These are phyloP conservation scores for Phialophora chinensis DNA, from an alignment of 2,329 filamentous ascomycete genomes.

Conservation along the genomic window DNA sequence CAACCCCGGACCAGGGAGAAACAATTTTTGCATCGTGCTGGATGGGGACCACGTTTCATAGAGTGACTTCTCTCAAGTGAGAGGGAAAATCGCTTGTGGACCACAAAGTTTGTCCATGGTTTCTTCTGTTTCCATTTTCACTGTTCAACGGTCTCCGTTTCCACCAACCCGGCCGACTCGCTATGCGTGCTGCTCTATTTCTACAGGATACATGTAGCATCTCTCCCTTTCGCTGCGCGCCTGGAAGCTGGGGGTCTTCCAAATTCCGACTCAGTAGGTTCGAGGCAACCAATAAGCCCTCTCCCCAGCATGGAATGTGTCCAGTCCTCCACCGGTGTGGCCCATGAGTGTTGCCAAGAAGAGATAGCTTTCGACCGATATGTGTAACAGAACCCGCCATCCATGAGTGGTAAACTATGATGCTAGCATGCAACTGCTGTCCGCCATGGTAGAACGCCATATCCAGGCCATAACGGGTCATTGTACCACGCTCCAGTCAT, in stretches of 20 bases:
- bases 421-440: constrained; percentile 13
- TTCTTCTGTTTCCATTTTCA: constrained; percentile 17
- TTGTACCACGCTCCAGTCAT: constrained; percentile 12
- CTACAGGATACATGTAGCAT: constrained; percentile 2
- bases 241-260: not conserved
- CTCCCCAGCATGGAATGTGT: not conserved
- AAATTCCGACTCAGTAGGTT: not conserved
- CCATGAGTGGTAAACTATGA: constrained; percentile 11
- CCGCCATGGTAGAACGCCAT: constrained; percentile 23
- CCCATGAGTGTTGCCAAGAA: constrained; percentile 15
- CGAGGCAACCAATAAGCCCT: not conserved
- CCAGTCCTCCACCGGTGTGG: constrained; percentile 2
- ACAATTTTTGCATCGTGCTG: constrained; percentile 90
- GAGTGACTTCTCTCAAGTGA: not conserved
- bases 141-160: not conserved
- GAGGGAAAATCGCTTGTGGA: not conserved
- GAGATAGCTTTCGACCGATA: constrained; percentile 13
- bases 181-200: constrained; percentile 6
- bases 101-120: not conserved
- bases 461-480: constrained; percentile 25
- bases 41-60: not conserved
- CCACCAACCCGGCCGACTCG: not conserved
- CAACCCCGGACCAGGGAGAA: constrained; percentile 74
- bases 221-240: not conserved
- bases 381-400: constrained; percentile 14